phyloP scores from a whole-genome alignment of 2,329 filamentous ascomycete species.

The Capronia epimyces region DNA sequence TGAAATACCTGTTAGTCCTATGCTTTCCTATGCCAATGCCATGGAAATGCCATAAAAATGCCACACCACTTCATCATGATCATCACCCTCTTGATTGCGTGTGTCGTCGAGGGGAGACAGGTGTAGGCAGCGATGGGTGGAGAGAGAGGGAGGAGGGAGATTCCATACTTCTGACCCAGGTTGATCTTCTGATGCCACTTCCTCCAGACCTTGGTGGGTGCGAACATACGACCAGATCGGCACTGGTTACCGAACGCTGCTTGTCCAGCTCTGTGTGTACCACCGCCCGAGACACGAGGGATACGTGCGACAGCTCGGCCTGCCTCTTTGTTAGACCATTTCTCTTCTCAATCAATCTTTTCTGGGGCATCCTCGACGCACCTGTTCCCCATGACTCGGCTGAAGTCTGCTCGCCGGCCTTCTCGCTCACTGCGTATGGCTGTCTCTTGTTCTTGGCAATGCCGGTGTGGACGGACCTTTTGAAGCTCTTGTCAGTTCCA shows the following conservation, averaged over 20 bases:
- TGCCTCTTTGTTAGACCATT: constrained; percentile 37
- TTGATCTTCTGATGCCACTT: constrained; percentile 99
- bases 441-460: constrained; percentile 99
- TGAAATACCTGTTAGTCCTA: not conserved
- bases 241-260: constrained; percentile 99
- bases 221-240: constrained; percentile 99
- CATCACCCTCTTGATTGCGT: too few relatives aligned
- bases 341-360: constrained; percentile 16
- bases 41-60: too few relatives aligned
- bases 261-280: constrained; percentile 99
- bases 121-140: too few relatives aligned
- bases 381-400: constrained; percentile 99
- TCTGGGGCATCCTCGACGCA: constrained; percentile 50
- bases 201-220: constrained; percentile 99
- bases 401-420: constrained; percentile 99
- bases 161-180: constrained; percentile 83
- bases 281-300: constrained; percentile 99
- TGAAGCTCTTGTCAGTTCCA: constrained; percentile 34
- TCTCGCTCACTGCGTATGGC: constrained; percentile 99
- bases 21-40: not conserved
- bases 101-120: too few relatives aligned
- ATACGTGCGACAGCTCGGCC: constrained; percentile 99
- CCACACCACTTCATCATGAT: too few relatives aligned
- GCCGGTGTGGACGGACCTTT: constrained; percentile 79
- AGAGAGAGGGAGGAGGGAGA: too few relatives aligned